These are phyloP conservation scores for Suillus bovinus DNA, from an alignment of 768 basidiomycete genomes.

Conservation along the genomic window DNA sequence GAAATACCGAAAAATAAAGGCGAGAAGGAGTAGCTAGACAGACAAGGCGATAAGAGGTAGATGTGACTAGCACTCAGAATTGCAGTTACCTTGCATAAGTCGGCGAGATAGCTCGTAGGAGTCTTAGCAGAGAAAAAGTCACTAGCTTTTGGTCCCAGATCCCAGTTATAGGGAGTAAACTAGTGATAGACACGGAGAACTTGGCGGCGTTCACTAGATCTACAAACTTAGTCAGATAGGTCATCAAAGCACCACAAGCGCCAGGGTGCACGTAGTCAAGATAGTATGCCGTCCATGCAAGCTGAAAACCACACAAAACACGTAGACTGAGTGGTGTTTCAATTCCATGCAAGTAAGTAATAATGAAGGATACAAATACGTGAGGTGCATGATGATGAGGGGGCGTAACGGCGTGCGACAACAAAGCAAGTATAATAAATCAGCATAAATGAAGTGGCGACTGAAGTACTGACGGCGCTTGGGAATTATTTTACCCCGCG, in stretches of 20 bases:
- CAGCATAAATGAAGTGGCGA: constrained; percentile 4
- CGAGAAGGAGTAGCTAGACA: neutral
- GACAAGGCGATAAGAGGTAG: neutral
- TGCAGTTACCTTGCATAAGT: neutral
- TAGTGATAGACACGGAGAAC: too few species aligned
- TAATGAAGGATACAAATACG: constrained; percentile 8
- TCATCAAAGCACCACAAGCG: too few species aligned
- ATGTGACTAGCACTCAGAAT: too few species aligned
- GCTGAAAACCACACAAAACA: neutral
- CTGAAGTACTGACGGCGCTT: neutral
- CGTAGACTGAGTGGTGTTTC: constrained; percentile 5
- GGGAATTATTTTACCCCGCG: neutral
- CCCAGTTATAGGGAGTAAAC: too few species aligned
- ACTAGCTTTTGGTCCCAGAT: too few species aligned
- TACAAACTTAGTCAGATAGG: too few species aligned
- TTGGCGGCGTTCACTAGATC: too few species aligned
- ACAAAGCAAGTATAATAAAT: constrained; percentile 14
- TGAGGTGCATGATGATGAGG: constrained; percentile 10
- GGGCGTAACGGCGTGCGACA: constrained; percentile 17
- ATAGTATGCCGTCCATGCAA: neutral
- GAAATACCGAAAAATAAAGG: neutral
- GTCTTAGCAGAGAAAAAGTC: too few species aligned
- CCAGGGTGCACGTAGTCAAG: too few species aligned
- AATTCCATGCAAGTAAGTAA: constrained; percentile 1
- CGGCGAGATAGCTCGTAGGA: too few species aligned